Evolutionary conservation across 2,329 filamentous ascomycete genomes (phyloP).

Genomic region (Pseudopithomyces chartarum): DNA sequence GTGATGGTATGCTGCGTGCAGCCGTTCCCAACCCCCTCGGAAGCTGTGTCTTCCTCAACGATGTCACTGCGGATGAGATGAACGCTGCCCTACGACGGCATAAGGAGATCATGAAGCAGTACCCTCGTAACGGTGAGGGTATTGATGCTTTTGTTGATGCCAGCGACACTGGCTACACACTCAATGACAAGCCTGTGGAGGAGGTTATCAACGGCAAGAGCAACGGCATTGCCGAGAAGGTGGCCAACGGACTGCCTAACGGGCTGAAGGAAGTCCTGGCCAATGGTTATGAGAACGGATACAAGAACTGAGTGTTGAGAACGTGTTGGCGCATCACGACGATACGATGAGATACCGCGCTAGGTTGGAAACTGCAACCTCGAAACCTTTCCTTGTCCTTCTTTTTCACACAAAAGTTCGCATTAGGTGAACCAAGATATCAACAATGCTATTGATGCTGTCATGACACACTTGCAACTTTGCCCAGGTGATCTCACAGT

Average conservation of each 20-base stretch:
- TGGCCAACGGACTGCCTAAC: conserved; percentile 21
- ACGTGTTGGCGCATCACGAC: not conserved
- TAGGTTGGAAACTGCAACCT: not conserved
- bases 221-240: conserved; percentile 18
- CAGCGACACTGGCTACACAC: conserved; percentile 67
- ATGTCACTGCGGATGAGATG: conserved; percentile 67
- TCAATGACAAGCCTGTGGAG: conserved; percentile 51
- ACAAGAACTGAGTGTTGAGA: conserved; percentile 30
- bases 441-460: not conserved
- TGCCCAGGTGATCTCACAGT: too few relatives aligned
- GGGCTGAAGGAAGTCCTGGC: conserved; percentile 30
- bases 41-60: conserved; percentile 70
- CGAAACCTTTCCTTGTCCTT: not conserved
- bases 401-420: not conserved
- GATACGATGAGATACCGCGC: not conserved
- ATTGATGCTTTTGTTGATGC: conserved; percentile 72
- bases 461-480: not conserved
- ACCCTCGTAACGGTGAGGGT: conserved; percentile 67
- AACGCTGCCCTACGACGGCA: conserved; percentile 64
- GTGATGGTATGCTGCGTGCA: conserved; percentile 70
- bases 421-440: not conserved
- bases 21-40: conserved; percentile 72
- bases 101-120: conserved; percentile 67
- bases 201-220: conserved; percentile 26
- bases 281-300: conserved; percentile 39